A percentile compares a stretch with the other conserved stretches of the same genome.
Evolutionary conservation across 2,329 filamentous ascomycete species (phyloP).

Genomic region (Xylaria multiplex): DNA sequence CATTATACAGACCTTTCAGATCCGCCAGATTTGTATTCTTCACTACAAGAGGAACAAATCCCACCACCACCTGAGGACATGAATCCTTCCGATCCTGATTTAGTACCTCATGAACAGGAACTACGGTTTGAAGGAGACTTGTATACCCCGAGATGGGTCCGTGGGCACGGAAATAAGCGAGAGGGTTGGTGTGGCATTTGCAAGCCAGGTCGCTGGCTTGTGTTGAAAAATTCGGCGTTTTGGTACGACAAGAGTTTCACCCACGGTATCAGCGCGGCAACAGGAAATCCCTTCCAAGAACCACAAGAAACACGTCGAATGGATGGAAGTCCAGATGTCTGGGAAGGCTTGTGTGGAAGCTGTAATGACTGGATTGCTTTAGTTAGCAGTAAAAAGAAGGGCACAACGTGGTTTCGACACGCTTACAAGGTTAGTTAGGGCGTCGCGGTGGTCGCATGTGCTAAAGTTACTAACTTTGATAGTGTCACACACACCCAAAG

Average conservation of each 20-base stretch:
- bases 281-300: slow-evolving; percentile 80
- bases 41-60: slow-evolving; percentile 77
- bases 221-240: slow-evolving; percentile 89
- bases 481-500: slow-evolving; percentile 78
- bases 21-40: slow-evolving; percentile 80
- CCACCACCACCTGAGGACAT: slow-evolving; percentile 82
- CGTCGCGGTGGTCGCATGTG: not conserved
- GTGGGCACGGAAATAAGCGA: slow-evolving; percentile 86
- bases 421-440: slow-evolving; percentile 76
- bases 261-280: slow-evolving; percentile 85
- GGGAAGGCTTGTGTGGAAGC: slow-evolving; percentile 81
- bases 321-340: slow-evolving; percentile 82
- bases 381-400: slow-evolving; percentile 88
- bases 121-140: slow-evolving; percentile 82
- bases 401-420: slow-evolving; percentile 91
- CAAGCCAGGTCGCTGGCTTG: slow-evolving; percentile 85
- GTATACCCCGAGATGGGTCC: slow-evolving; percentile 85
- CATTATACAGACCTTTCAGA: slow-evolving; percentile 80
- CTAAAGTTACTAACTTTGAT: slow-evolving; percentile 38
- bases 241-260: slow-evolving; percentile 95
- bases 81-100: slow-evolving; percentile 79
- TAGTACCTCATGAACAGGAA: slow-evolving; percentile 81
- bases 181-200: slow-evolving; percentile 92
- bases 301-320: slow-evolving; percentile 79
- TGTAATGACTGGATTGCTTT: slow-evolving; percentile 84